Evolutionary conservation across 2,329 filamentous ascomycete species (phyloP).

Genomic region (Paracorniculantispora psalliotae): DNA sequence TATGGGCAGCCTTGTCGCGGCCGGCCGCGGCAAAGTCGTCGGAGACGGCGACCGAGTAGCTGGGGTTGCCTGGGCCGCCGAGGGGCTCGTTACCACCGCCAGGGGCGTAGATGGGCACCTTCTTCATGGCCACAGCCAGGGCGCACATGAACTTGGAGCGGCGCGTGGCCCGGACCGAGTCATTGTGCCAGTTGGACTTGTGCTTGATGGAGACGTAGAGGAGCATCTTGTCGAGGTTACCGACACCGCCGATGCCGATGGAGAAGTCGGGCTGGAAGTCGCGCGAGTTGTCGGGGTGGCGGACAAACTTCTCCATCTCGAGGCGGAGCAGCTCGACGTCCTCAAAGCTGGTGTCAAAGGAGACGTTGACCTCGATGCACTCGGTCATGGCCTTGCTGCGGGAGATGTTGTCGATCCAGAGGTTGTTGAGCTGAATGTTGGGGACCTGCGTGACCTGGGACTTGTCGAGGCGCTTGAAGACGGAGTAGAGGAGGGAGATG

Average conservation of each 20-base stretch:
- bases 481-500: conserved; percentile 88
- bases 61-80: conserved; percentile 67
- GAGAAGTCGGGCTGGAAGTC: conserved; percentile 86
- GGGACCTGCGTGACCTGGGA: conserved; percentile 75
- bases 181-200: conserved; percentile 91
- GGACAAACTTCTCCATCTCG: conserved; percentile 84
- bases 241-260: conserved; percentile 72
- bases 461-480: conserved; percentile 79
- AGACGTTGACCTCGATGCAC: conserved; percentile 71
- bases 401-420: conserved; percentile 94
- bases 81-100: conserved; percentile 62
- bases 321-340: conserved; percentile 79
- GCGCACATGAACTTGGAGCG: conserved; percentile 98
- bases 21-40: conserved; percentile 62
- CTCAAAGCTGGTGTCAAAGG: conserved; percentile 82
- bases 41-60: conserved; percentile 72
- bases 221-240: conserved; percentile 81
- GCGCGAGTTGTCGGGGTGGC: conserved; percentile 74
- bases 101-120: conserved; percentile 78
- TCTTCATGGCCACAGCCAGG: conserved; percentile 76
- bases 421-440: conserved; percentile 83
- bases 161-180: conserved; percentile 70
- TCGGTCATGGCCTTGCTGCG: conserved; percentile 91
- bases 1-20: conserved; percentile 48
- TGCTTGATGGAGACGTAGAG: conserved; percentile 81